A percentile compares a stretch with the other conserved stretches of the same genome.
These are phyloP conservation scores for Fusarium abutilonis DNA, from an alignment of 2,329 filamentous ascomycete species.

Conservation along the genomic window DNA sequence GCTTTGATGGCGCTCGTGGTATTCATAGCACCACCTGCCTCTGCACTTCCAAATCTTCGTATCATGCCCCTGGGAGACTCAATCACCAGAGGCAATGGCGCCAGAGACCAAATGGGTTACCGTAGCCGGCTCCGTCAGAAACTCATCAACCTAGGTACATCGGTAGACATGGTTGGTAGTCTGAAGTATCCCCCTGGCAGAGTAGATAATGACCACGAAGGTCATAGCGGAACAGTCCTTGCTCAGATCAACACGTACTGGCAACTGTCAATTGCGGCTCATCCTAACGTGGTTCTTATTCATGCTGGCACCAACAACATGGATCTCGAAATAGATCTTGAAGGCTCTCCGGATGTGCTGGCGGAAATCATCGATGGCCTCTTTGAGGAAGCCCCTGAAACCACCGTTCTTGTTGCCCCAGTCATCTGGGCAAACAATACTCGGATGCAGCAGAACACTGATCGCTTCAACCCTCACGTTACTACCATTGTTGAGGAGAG, in stretches of 20 bases:
- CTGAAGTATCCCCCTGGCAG: constrained; percentile 12
- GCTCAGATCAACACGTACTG: constrained; percentile 13
- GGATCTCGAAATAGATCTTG: constrained; percentile 12
- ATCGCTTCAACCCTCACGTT: constrained; percentile 17
- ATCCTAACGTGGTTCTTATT: constrained; percentile 22
- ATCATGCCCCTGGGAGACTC: constrained; percentile 33
- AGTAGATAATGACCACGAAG: constrained; percentile 27
- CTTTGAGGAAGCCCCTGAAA: constrained; percentile 9
- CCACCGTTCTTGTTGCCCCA: constrained; percentile 15
- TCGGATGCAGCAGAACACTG: constrained; percentile 22
- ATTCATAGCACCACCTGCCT: constrained; percentile 1
- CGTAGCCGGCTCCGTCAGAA: constrained; percentile 9
- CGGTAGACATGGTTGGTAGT: constrained; percentile 24
- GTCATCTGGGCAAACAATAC: constrained; percentile 31
- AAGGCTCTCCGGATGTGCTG: background rate
- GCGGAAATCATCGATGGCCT: constrained; percentile 8
- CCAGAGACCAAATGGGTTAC: constrained; percentile 15
- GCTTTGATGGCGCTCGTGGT: constrained; percentile 6
- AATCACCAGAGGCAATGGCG: constrained; percentile 32
- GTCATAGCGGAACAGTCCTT: constrained; percentile 19
- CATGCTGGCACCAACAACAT: constrained; percentile 31
- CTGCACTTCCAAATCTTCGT: constrained; percentile 19
- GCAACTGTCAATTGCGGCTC: constrained; percentile 13
- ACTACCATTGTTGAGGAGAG: background rate
- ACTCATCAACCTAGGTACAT: background rate